Evolutionary conservation across 805 yeast genomes (phyloP), one percentile per base, ranked within the genome.

Genomic region (Tetrapisispora arboricola): DNA sequence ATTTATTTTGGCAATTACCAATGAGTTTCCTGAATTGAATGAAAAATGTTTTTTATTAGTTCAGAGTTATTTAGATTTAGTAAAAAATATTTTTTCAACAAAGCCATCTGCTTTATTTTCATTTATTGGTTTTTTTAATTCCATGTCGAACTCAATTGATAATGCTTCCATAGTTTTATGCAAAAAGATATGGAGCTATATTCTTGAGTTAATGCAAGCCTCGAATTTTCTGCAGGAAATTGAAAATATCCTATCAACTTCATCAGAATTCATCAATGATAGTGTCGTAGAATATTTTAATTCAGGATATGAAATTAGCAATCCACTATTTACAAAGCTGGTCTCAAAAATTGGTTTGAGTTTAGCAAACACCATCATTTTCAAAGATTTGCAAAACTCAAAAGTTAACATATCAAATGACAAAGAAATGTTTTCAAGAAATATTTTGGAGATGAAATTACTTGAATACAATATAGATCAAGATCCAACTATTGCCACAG

Each of bases 61-160:
- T 19, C 46, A 49, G 13, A 33, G 42, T 19, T 67, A 58, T 43
- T 39, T 67, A 22, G 36, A 42, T 10, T 20, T 37, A 3, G 44
- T 53, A 4, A 17, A 34, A 12, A 40, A 48, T 10, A 36, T 47
- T 17, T 19, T 49, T 8, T 39, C 43, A 2, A 38, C 44, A 15
- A 48, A 45, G 25, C 43, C 42, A 5, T 32, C 49, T 3, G 44
- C 50, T 29, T 51, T 55, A 20, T 61, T 66, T 44, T 65, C 68
- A 35, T 49, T 66, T 6, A 32, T 63, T 2, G 72, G 72, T 0
- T 64, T 66, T 38, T 39, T 68, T 36, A 60, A 58, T 39, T 62
- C 70, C 0, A 51, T 59, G 29, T 43, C 49, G 12, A 28, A 42
- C n/a, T 44, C 40, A 20, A 27, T 38, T 28, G 44, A 44, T n/a